Conservation (phyloP, 192 early-diverging fungal genomes). For the Linnemannia elongata region DNA sequence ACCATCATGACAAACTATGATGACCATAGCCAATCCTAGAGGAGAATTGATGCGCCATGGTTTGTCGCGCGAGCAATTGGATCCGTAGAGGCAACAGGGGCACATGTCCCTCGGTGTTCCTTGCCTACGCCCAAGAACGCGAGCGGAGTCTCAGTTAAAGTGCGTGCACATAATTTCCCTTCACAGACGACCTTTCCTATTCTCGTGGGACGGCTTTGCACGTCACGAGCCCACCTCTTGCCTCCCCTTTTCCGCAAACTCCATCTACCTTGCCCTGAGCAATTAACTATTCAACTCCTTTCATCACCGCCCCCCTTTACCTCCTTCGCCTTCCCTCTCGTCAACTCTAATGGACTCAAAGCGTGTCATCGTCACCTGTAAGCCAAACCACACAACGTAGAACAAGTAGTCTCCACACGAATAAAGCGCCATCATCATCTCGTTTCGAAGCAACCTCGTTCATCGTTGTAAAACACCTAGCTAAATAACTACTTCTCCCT, state of each 20-base stretch:
- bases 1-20: too few relatives aligned
- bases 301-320: background rate
- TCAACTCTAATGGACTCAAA: conserved; percentile 41
- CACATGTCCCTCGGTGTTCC: too few relatives aligned
- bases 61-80: too few relatives aligned
- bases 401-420: background rate
- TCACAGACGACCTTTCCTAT: background rate
- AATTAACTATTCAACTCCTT: background rate
- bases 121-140: background rate
- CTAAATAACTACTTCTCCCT: background rate
- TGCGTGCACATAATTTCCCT: background rate
- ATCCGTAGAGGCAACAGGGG: too few relatives aligned
- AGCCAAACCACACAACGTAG: background rate
- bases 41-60: too few relatives aligned
- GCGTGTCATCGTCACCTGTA: conserved; percentile 57
- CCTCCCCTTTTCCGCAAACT: too few relatives aligned
- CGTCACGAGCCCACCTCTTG: background rate
- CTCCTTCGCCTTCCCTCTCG: background rate
- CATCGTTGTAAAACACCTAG: background rate
- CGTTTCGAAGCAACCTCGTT: background rate
- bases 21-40: too few relatives aligned
- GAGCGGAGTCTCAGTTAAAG: background rate
- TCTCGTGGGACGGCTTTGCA: background rate
- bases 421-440: background rate
- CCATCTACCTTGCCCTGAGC: too few relatives aligned